Base-by-base conservation (phyloP, 2,329 filamentous ascomycete genomes). In the Aspergillus felis region DNA sequence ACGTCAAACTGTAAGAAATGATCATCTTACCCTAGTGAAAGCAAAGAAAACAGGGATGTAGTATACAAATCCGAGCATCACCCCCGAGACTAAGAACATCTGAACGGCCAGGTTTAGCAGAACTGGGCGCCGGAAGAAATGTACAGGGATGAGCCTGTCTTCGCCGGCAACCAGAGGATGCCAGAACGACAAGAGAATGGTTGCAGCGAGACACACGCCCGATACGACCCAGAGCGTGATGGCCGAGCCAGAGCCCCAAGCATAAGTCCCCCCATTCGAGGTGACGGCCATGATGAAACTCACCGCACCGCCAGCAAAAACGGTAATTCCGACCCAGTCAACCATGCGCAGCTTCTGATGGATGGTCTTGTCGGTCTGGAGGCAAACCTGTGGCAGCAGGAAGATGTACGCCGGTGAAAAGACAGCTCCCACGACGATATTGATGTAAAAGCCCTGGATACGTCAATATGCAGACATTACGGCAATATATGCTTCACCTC, bases 371-470 rank as follows among this genome's bases (percentile, higher is more conserved):
- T 63, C 60, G 14, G 67, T 41, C 66, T 61, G 24, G 67, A 63
- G 41, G 41, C 61, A 28, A 44, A 62, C 49, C 12, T 57, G 59
- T 56, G 65, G 73, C 0, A 83, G 72, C 12, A 78, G 61, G 57
- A 80, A 76, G 28, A 83, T 22, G 22, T 77, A 73, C 22, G 76
- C 71, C 1, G 79, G 76, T 3, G 74, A 65, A 22, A 74, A 68
- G 17, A 75, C 63, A 17, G 73, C 81, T 1, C 79, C 72, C 51
- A 80, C 68, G 32, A 75, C 63, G 0, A 84, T 72, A 62, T 85
- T 85, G 68, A 85, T 78, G 62, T 86, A 86, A 63, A 82, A 81
- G 2, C 71, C 75, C 55, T 56, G 35, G 10, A 24, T 41, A 8
- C 12, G n/a, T 14, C 20, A 29, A 9, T 52, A 42, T 47, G 17